phyloP scores from a whole-genome alignment of 352 stramenopile species.

The Phytophthora melonis region DNA sequence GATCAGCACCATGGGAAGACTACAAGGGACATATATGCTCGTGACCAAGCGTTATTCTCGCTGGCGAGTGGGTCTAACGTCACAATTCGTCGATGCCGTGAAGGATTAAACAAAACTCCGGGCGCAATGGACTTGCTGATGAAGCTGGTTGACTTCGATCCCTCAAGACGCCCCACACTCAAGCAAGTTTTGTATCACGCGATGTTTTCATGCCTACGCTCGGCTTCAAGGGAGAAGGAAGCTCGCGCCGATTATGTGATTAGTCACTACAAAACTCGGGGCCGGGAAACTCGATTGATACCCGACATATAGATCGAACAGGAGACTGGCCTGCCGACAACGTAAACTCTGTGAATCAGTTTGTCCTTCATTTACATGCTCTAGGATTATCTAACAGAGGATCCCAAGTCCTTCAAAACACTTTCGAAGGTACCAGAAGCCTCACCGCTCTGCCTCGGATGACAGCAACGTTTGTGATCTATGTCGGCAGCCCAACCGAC shows the following conservation, averaged over 20 bases:
- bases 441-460: slow-evolving; percentile 3
- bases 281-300: slow-evolving; percentile 20
- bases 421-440: slow-evolving; percentile 22
- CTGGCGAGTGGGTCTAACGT: slow-evolving; percentile 54
- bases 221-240: slow-evolving; percentile 7
- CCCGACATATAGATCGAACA: slow-evolving; percentile 51
- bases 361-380: slow-evolving; percentile 37
- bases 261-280: slow-evolving; percentile 53
- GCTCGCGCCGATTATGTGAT: slow-evolving; percentile 60
- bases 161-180: slow-evolving; percentile 66
- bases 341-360: slow-evolving; percentile 8
- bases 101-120: slow-evolving; percentile 51
- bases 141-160: slow-evolving; percentile 72
- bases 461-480: slow-evolving; percentile 8
- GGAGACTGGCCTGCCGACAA: neutral
- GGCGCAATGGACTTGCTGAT: slow-evolving; percentile 62
- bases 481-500: neutral
- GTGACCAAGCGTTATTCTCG: slow-evolving; percentile 60
- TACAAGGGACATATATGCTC: slow-evolving; percentile 48
- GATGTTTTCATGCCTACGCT: slow-evolving; percentile 62
- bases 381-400: slow-evolving; percentile 40
- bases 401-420: slow-evolving; percentile 29
- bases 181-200: slow-evolving; percentile 70
- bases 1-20: slow-evolving; percentile 22
- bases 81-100: slow-evolving; percentile 60